Base-by-base conservation (phyloP, 352 stramenopile species). In the Pythium sukuiense region DNA sequence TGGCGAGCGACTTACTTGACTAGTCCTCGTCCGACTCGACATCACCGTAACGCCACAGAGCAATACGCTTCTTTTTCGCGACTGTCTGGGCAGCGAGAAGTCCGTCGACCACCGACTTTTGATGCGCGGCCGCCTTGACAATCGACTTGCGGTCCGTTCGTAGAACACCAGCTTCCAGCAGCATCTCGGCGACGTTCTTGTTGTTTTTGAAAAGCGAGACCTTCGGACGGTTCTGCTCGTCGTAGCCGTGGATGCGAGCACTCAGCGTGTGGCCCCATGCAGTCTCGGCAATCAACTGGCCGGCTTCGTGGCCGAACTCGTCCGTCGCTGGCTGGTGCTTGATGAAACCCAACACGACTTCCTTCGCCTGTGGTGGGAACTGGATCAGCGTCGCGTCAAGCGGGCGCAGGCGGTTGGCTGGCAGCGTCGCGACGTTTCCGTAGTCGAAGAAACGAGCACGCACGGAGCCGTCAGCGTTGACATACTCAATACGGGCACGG, bases 41-140 rank as follows among this genome's bases (percentile, higher is more conserved):
- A 69, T 99, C 97, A 26, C 97, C 97, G 76, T 99, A 99, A 65
- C 92, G 85, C 96, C 96, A 99, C 78, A 99, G 87, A 60, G 93
- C 96, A 61, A 92, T 74, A 53, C 96, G 94, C 68, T 93, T 90
- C 65, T 90, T 95, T 74, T 98, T 97, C 12, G 96, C 96, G 29
- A 63, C 78, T 49, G 97, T 87, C 73, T 99, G 93, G n/a, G 93
- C 93, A 39, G 78, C 80, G 37, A 92, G 67, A 39, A 99, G 78
- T n/a, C 91, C 84, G 11, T 97, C 85, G 30, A 98, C 85, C 12
- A 96, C 78, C 63, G 91, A 81, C 61, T 93, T 92, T 65, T 90
- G 80, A 65, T 87, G 80, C 16, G 77, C 62, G 18, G 96, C 63
- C 12, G 77, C 79, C 26, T 75, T 69, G 29, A 88, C 78, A 27